These are phyloP conservation scores for Aphanomyces stellatus DNA, from an alignment of 352 stramenopile genomes.

Conservation along the genomic window DNA sequence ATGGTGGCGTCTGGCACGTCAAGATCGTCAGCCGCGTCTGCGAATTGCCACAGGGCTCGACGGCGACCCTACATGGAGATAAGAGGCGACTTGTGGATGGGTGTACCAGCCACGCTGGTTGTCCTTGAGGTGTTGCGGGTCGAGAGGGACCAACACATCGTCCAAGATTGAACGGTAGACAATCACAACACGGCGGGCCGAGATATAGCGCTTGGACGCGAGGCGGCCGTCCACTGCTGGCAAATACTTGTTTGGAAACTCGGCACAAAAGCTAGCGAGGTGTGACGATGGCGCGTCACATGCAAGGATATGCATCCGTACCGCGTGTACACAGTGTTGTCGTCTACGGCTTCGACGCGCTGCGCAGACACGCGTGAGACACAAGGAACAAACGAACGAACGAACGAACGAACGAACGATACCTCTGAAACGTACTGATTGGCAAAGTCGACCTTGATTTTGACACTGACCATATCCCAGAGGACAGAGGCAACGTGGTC, in stretches of 20 bases:
- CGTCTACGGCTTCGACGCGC: not conserved
- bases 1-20: not conserved
- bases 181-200: not conserved
- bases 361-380: not conserved
- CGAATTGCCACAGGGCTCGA: not conserved
- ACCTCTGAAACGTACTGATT: not conserved
- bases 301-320: not conserved
- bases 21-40: not conserved
- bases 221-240: not conserved
- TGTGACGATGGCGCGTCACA: not conserved
- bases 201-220: not conserved
- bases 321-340: not conserved
- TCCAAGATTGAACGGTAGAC: constrained; percentile 11
- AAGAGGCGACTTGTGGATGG: too few relatives aligned
- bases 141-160: not conserved
- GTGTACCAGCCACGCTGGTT: not conserved
- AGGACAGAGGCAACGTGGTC: not conserved
- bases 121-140: not conserved
- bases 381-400: not conserved
- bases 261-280: not conserved
- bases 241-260: not conserved
- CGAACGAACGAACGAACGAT: not conserved
- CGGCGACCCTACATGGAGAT: not conserved
- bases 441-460: not conserved
- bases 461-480: not conserved